phyloP scores from a whole-genome alignment of 1,284 basidiomycete genomes.

The Ceratobasidium theobromae region DNA sequence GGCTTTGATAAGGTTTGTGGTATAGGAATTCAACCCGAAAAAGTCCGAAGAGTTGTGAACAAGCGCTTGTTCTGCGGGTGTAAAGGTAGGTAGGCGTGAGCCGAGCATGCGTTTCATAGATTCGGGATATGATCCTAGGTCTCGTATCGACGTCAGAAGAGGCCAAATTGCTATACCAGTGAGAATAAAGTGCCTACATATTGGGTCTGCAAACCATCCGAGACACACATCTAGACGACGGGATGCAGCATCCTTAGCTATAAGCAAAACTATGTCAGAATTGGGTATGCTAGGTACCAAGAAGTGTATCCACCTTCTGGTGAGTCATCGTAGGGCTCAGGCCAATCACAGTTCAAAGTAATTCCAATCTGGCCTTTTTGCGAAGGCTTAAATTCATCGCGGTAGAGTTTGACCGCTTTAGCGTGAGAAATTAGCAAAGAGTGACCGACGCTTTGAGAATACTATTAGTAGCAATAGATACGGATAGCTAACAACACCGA shows the following conservation, averaged over 20 bases:
- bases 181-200: not conserved
- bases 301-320: conserved; percentile 60
- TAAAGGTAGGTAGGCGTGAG: conserved; percentile 64
- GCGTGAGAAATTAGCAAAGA: conserved; percentile 68
- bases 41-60: conserved; percentile 71
- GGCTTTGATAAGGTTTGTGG: conserved; percentile 63
- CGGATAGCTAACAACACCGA: conserved; percentile 5
- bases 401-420: conserved; percentile 62
- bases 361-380: conserved; percentile 69
- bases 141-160: conserved; percentile 40
- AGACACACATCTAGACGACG: conserved; percentile 53
- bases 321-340: conserved; percentile 65
- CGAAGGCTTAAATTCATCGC: conserved; percentile 55
- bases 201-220: conserved; percentile 42
- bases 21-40: conserved; percentile 71
- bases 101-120: conserved; percentile 62
- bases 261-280: not conserved
- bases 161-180: not conserved
- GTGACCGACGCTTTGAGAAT: conserved; percentile 70
- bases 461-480: conserved; percentile 38
- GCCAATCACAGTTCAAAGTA: conserved; percentile 71
- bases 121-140: conserved; percentile 67
- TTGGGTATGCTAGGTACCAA: conserved; percentile 56
- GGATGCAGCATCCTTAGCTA: conserved; percentile 39
- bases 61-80: conserved; percentile 58